These are phyloP conservation scores for Cercospora nicotianae DNA, from an alignment of 2,329 filamentous ascomycete species.

Conservation along the genomic window DNA sequence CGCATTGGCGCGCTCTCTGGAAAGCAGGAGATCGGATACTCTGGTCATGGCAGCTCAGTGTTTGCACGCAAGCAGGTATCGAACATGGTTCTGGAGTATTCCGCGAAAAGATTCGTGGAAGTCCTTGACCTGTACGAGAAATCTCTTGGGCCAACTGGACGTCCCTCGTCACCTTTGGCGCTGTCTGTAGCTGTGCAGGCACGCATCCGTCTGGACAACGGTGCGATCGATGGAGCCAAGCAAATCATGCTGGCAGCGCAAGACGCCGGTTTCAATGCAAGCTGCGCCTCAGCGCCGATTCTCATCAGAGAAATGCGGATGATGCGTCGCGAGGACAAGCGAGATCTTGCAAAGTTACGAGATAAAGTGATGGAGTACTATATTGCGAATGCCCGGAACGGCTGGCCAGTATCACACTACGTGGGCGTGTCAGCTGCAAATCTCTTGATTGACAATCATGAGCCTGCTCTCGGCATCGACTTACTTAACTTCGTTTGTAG, in stretches of 20 bases:
- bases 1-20: not conserved
- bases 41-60: not conserved
- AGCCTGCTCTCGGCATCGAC: slow-evolving; percentile 31
- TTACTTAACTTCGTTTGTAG: slow-evolving; percentile 34
- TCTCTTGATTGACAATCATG: slow-evolving; percentile 31
- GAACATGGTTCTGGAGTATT: slow-evolving; percentile 33
- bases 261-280: slow-evolving; percentile 36
- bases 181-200: slow-evolving; percentile 37
- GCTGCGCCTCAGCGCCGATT: slow-evolving; percentile 32
- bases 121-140: slow-evolving; percentile 32
- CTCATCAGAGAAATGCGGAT: slow-evolving; percentile 32
- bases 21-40: not conserved
- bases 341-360: slow-evolving; percentile 25
- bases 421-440: slow-evolving; percentile 36
- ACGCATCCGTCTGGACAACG: slow-evolving; percentile 29
- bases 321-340: slow-evolving; percentile 9
- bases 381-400: slow-evolving; percentile 33
- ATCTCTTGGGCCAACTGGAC: slow-evolving; percentile 23
- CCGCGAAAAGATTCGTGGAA: slow-evolving; percentile 22
- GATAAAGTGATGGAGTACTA: slow-evolving; percentile 35
- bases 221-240: slow-evolving; percentile 25
- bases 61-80: slow-evolving; percentile 10
- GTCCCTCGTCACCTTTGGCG: slow-evolving; percentile 31
- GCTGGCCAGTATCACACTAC: slow-evolving; percentile 31
- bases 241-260: slow-evolving; percentile 30